Evolutionary conservation across 306 rosid species (phyloP).

Genomic region (Prunus armeniaca): DNA sequence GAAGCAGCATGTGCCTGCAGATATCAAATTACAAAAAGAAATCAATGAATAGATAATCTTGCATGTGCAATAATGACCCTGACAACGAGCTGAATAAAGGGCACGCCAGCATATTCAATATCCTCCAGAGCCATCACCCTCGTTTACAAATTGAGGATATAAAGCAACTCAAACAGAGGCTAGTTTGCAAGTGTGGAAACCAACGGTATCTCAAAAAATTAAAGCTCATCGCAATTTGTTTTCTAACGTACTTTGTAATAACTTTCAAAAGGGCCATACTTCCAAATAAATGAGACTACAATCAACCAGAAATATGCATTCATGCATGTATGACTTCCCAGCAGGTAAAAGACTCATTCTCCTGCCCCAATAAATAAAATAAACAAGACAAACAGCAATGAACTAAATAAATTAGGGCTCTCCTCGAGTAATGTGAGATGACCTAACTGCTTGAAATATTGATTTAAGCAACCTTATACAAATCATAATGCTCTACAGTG

Average conservation of each 20-base stretch:
- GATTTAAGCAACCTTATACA: background rate
- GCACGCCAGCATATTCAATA: background rate
- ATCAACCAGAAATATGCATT: background rate
- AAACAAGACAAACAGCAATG: background rate
- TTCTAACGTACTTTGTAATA: background rate
- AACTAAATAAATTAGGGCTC: background rate
- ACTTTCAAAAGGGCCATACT: background rate
- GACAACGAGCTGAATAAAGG: background rate
- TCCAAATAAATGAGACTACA: too few species aligned
- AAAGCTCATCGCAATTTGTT: background rate
- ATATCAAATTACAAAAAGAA: constrained; percentile 2
- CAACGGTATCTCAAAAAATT: background rate
- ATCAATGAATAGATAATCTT: background rate
- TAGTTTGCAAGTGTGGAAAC: background rate
- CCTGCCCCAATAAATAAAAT: background rate
- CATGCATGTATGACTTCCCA: background rate
- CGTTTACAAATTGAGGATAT: background rate
- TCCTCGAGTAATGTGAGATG: background rate
- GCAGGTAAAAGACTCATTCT: background rate
- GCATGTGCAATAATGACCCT: background rate
- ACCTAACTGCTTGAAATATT: background rate
- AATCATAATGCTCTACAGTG: background rate
- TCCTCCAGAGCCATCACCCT: background rate
- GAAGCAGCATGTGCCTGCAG: constrained; percentile 99
- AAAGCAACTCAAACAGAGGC: background rate